Evolutionary conservation across 2,329 filamentous ascomycete species (phyloP), one percentile per base, ranked within the genome.

Genomic region (Beauveria sp.): DNA sequence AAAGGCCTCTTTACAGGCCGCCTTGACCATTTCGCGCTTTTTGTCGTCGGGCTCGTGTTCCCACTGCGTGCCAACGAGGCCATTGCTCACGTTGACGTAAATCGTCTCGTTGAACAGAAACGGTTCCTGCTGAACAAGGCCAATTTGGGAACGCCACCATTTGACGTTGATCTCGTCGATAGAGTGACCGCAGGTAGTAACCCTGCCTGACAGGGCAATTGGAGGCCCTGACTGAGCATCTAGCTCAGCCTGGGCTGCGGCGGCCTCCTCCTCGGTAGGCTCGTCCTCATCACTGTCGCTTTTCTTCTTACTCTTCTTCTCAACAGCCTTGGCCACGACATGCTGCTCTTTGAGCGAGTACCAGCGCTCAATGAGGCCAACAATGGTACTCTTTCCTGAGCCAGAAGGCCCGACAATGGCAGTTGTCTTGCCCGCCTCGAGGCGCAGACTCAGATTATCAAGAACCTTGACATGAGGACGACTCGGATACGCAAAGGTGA

Each of bases 391-490:
- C 70, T 92, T 92, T 0, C 89, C 89, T 5, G 82, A 86, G 0
- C 89, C 89, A 2, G 86, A 89, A 0, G 87, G 83, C 0, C 89
- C 89, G 22, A 92, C 88, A 20, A 92, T 86, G 2, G 89, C 89
- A 0, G 87, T 90, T 2, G 86, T 81, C 67, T 89, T 88, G 22
- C 86, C 86, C 8, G 82, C 78, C 62, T 82, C 77, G 60, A 91
- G 82, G 0, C 71, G 75, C 9, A 90, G 72, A 66, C 80, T 78
- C 3, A 90, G 70, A 3, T 79, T 73, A 65, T 88, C 80, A 1
- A 90, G 72, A 0, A 90, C 83, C 66, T 84, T 84, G 63, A 87
- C 81, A 62, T 86, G 80, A 0, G 85, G 84, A 14, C 87, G 78
- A 54, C 76, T 84, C 0, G 89, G 89, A 67, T 92, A 92, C 2